Evolutionary conservation across 768 basidiomycete genomes (phyloP).

Genomic region (Suillus paluster): DNA sequence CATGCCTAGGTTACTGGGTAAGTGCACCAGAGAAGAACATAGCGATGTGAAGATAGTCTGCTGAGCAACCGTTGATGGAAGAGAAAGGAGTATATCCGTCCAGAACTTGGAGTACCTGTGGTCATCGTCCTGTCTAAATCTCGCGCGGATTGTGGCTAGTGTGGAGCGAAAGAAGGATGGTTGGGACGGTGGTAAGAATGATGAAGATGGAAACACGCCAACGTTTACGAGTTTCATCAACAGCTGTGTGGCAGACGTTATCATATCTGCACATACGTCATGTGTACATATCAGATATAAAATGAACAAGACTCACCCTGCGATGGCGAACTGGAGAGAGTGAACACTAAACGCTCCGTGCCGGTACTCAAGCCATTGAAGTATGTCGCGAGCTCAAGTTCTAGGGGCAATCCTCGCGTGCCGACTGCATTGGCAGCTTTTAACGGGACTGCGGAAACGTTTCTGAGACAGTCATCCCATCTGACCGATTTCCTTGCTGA

Average conservation of each 20-base stretch:
- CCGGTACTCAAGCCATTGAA: slow-evolving; percentile 56
- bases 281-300: slow-evolving; percentile 10
- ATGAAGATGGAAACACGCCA: slow-evolving; percentile 62
- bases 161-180: slow-evolving; percentile 69
- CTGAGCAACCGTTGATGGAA: slow-evolving; percentile 56
- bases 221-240: slow-evolving; percentile 69
- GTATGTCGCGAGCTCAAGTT: slow-evolving; percentile 61
- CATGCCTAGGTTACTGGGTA: slow-evolving; percentile 35
- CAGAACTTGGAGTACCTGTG: slow-evolving; percentile 54
- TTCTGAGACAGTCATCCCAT: slow-evolving; percentile 83
- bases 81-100: slow-evolving; percentile 46
- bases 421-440: slow-evolving; percentile 77
- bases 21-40: slow-evolving; percentile 49
- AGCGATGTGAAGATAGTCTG: slow-evolving; percentile 65
- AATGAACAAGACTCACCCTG: slow-evolving; percentile 44
- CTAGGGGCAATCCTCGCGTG: slow-evolving; percentile 46
- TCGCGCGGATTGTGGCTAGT: slow-evolving; percentile 52
- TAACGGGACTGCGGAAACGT: slow-evolving; percentile 67
- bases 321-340: slow-evolving; percentile 41
- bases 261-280: slow-evolving; percentile 36
- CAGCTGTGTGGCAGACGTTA: slow-evolving; percentile 54
- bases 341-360: slow-evolving; percentile 53
- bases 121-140: slow-evolving; percentile 30
- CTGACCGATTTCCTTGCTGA: slow-evolving; percentile 36
- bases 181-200: slow-evolving; percentile 58